A percentile compares a stretch with the other conserved stretches of the same genome.
phyloP scores from a whole-genome alignment of 305 asterid species.

The Ajuga reptans region DNA sequence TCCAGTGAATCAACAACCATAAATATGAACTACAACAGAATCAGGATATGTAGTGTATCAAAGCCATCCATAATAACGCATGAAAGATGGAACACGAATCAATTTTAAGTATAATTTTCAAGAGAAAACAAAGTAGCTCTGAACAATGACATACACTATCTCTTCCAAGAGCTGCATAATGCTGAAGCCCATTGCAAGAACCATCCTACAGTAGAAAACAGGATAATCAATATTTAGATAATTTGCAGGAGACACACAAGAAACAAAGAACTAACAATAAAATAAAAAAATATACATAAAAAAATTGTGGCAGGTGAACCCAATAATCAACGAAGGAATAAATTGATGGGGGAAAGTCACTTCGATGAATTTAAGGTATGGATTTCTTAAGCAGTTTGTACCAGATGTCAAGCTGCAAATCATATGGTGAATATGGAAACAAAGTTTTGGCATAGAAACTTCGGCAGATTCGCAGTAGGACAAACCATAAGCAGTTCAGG shows the following conservation, averaged over 20 bases:
- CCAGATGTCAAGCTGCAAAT: neutral
- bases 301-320: neutral
- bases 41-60: neutral
- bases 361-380: neutral
- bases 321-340: neutral
- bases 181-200: constrained; percentile 94
- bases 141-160: constrained; percentile 51
- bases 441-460: neutral
- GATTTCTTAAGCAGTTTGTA: no score
- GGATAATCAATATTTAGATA: constrained; percentile 5
- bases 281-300: neutral
- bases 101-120: neutral
- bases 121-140: constrained; percentile 15
- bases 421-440: neutral
- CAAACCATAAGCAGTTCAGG: neutral
- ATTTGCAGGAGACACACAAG: neutral
- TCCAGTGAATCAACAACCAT: neutral
- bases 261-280: neutral
- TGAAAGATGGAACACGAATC: neutral
- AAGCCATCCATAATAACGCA: neutral
- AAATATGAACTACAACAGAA: neutral
- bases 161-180: constrained; percentile 92
- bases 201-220: constrained; percentile 57
- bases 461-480: neutral
- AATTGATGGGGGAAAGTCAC: neutral